These are phyloP conservation scores for Pseudisothecium myosuroides DNA, from an alignment of 225 moss, liverwort and hornwort genomes.

Conservation along the genomic window DNA sequence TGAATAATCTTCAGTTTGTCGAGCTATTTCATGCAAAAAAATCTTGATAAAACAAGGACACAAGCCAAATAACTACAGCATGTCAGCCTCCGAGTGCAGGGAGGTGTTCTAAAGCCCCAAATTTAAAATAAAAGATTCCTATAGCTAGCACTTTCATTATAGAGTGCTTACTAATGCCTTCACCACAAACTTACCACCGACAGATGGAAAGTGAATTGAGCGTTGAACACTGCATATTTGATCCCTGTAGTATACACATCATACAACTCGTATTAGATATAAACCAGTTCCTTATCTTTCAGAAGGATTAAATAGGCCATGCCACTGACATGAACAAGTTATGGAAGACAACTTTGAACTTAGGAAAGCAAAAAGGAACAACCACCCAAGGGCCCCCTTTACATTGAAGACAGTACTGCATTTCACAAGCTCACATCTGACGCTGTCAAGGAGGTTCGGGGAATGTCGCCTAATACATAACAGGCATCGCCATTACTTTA, in stretches of 20 bases:
- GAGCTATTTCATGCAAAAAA: neutral
- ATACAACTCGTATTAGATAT: neutral
- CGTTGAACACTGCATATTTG: conserved; percentile 96
- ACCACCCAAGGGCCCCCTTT: conserved; percentile 1
- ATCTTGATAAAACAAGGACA: neutral
- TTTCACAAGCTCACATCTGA: conserved; percentile 34
- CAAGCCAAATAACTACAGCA: neutral
- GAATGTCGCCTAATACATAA: conserved; percentile 21
- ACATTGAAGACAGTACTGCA: conserved; percentile 16
- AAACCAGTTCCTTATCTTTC: neutral
- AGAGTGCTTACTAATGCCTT: neutral
- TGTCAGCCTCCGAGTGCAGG: neutral
- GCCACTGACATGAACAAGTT: neutral
- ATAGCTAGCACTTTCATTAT: neutral
- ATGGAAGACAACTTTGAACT: neutral
- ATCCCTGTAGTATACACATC: conserved; percentile 56
- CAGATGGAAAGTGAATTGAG: conserved; percentile 87
- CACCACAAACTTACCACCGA: conserved; percentile 57
- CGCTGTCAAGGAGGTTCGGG: conserved; percentile 33
- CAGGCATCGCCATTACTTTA: conserved; percentile 19
- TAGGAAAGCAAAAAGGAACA: conserved; percentile 9
- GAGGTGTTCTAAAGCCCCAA: neutral
- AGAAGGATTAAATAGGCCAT: neutral
- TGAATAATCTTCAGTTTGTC: neutral
- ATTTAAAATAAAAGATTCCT: neutral